Conservation (phyloP, 345 rosid genomes). For the Corchorus olitorius region DNA sequence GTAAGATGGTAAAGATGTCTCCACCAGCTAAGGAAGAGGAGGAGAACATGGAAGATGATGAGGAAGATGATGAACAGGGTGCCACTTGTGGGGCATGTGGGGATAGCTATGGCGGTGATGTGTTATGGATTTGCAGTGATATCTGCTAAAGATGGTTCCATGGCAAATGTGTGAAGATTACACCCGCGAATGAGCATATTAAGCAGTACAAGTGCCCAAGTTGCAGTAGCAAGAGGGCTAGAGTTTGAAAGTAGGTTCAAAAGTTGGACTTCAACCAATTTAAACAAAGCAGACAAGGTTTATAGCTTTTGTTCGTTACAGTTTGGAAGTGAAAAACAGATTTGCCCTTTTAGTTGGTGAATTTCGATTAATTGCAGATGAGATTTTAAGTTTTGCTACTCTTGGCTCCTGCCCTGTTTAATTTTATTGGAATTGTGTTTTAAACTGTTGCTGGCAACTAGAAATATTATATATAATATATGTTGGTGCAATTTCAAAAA, state of each 20-base stretch:
- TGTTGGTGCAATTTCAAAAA: neutral
- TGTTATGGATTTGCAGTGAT: conserved; percentile 98
- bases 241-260: conserved; percentile 54
- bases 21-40: conserved; percentile 84
- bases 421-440: neutral
- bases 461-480: neutral
- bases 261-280: conserved; percentile 28
- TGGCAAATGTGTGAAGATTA: conserved; percentile 98
- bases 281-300: conserved; percentile 40
- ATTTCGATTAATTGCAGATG: conserved; percentile 7
- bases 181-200: conserved; percentile 98
- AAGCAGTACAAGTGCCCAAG: conserved; percentile 98
- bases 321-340: conserved; percentile 45
- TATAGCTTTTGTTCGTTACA: conserved; percentile 29
- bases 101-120: conserved; percentile 88
- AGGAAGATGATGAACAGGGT: conserved; percentile 84
- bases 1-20: conserved; percentile 69
- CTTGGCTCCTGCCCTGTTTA: conserved; percentile 7
- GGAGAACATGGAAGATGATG: conserved; percentile 91
- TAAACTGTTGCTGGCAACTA: neutral
- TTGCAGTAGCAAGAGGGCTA: conserved; percentile 94
- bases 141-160: conserved; percentile 99
- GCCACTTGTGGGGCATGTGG: conserved; percentile 98
- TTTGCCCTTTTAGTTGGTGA: conserved; percentile 14
- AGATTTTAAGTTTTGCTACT: conserved; percentile 14